Percentiles rank a stretch among this genome's conserved stretches.
phyloP scores from a whole-genome alignment of 306 rosid species.

The Vigna unguiculata region DNA sequence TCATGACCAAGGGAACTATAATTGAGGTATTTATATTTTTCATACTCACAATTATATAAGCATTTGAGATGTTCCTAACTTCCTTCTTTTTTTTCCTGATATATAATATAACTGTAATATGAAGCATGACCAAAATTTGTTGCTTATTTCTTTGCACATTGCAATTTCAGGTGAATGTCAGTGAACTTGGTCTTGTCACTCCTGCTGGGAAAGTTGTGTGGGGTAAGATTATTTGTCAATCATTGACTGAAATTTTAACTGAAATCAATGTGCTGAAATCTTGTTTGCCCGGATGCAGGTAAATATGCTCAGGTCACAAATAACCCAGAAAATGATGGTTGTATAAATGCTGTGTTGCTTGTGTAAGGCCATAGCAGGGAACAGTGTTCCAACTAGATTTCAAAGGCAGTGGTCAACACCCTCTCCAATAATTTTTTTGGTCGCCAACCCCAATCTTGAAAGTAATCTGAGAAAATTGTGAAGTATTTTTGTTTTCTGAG shows the following conservation, averaged over 20 bases:
- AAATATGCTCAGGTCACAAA: slow-evolving; percentile 96
- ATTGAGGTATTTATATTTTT: slow-evolving; percentile 68
- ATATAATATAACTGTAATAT: not conserved
- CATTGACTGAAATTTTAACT: not conserved
- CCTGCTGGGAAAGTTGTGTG: slow-evolving; percentile 97
- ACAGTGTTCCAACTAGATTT: slow-evolving; percentile 1
- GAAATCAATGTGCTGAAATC: slow-evolving; percentile 10
- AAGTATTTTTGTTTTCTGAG: not conserved
- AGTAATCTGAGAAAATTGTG: slow-evolving; percentile 12
- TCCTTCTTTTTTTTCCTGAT: not conserved
- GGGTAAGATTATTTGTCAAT: slow-evolving; percentile 63
- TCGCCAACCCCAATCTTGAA: not conserved
- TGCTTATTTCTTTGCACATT: slow-evolving; percentile 13
- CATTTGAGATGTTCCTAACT: slow-evolving; percentile 6
- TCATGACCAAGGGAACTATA: slow-evolving; percentile 90
- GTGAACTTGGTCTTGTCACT: slow-evolving; percentile 94
- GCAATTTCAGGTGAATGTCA: slow-evolving; percentile 80
- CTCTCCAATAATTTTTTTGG: not conserved
- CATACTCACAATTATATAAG: not conserved
- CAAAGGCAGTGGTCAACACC: not conserved
- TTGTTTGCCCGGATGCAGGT: slow-evolving; percentile 58
- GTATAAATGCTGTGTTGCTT: slow-evolving; percentile 87
- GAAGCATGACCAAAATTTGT: slow-evolving; percentile 4
- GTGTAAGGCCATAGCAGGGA: slow-evolving; percentile 54
- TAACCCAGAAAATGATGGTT: slow-evolving; percentile 94